Evolutionary conservation across 2,329 filamentous ascomycete species (phyloP).

Genomic region (Hymenotorrendiella dingleyae): DNA sequence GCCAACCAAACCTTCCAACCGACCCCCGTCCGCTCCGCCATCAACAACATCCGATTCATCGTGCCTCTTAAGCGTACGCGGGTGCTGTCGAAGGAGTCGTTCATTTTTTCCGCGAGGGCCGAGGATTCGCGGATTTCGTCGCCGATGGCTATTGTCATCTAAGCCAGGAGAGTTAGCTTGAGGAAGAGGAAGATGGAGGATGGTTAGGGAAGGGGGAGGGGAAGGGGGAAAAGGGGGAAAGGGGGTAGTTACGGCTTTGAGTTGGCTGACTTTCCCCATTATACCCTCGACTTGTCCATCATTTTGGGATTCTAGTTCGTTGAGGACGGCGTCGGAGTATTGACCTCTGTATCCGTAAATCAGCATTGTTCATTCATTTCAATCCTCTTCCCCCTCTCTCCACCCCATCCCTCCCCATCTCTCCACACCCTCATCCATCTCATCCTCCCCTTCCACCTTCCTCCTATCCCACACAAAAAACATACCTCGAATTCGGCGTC

Average conservation of each 20-base stretch:
- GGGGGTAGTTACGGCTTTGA: slow-evolving; percentile 79
- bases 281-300: slow-evolving; percentile 87
- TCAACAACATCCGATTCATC: slow-evolving; percentile 94
- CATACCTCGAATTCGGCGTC: slow-evolving; percentile 65
- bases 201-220: not conserved
- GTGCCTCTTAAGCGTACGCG: slow-evolving; percentile 76
- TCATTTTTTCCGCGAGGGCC: slow-evolving; percentile 88
- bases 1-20: slow-evolving; percentile 90
- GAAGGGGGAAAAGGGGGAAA: slow-evolving; percentile 3
- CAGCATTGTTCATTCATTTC: not conserved
- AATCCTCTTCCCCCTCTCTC: not conserved
- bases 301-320: slow-evolving; percentile 93
- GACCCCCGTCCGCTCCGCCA: slow-evolving; percentile 92
- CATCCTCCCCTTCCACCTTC: not conserved
- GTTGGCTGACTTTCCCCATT: slow-evolving; percentile 77
- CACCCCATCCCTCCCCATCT: not conserved
- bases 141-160: slow-evolving; percentile 90
- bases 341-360: slow-evolving; percentile 57
- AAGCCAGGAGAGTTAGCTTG: no score
- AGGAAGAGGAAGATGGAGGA: no score
- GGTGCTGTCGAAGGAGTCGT: slow-evolving; percentile 86
- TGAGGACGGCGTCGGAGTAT: slow-evolving; percentile 86
- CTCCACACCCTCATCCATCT: not conserved
- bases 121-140: slow-evolving; percentile 91
- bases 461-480: slow-evolving; percentile 10